These are phyloP conservation scores for Boletus vinaceobasis DNA, from an alignment of 768 basidiomycete species.

Conservation along the genomic window DNA sequence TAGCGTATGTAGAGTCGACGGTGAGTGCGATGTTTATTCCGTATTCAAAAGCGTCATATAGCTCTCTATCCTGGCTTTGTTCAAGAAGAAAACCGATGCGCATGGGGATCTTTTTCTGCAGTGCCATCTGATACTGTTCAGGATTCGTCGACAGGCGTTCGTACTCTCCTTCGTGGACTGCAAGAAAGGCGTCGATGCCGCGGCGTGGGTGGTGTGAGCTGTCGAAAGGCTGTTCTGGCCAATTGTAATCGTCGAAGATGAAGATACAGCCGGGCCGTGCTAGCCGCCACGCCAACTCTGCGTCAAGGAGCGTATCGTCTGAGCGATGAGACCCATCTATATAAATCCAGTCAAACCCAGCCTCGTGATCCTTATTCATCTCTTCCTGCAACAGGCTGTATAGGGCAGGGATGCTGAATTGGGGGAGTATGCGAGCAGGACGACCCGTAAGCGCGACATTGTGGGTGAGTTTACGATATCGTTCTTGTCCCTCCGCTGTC, in stretches of 20 bases:
- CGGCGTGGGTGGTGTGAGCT: constrained; percentile 54
- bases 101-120: constrained; percentile 49
- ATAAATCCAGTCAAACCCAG: constrained; percentile 60
- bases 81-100: constrained; percentile 46
- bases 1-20: constrained; percentile 42
- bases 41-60: constrained; percentile 35
- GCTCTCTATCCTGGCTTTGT: not conserved
- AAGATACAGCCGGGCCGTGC: constrained; percentile 48
- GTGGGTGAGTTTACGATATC: constrained; percentile 41
- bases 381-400: constrained; percentile 48
- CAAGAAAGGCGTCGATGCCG: constrained; percentile 54
- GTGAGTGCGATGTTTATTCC: constrained; percentile 47
- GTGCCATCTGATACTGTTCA: constrained; percentile 48
- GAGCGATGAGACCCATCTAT: constrained; percentile 59
- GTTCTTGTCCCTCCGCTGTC: constrained; percentile 46
- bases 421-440: constrained; percentile 42
- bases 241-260: constrained; percentile 58
- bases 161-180: constrained; percentile 49
- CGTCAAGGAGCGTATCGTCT: constrained; percentile 60
- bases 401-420: constrained; percentile 54
- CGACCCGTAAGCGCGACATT: constrained; percentile 47
- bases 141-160: constrained; percentile 34
- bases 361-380: constrained; percentile 22
- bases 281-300: constrained; percentile 55
- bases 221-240: constrained; percentile 45